Base-by-base conservation (phyloP, 345 rosid genomes). In the Draba incana region DNA sequence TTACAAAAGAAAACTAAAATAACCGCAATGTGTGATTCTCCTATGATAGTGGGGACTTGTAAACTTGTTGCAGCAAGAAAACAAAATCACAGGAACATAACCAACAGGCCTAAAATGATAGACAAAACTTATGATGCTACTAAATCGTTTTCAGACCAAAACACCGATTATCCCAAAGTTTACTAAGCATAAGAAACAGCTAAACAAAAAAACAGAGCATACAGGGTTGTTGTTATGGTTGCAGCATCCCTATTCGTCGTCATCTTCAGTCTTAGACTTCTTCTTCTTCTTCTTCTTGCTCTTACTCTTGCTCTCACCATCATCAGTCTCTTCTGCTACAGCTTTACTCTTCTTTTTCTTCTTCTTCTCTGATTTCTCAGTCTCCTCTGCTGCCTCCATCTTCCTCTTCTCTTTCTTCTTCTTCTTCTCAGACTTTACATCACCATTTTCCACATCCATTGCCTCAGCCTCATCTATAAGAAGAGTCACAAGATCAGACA, bases 221-320 rank as follows among this genome's bases (percentile, higher is more conserved):
- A 57, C 65, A 64, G 65, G 66, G 56, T 66, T 11, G 62, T 49
- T 49, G 58, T 31, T 7, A 35, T 35, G 39, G 48, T 66, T 55
- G 55, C 45, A 58, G 57, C 49, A 58, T 73, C 62, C 68, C 62
- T 74, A 66, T 23, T 73, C 75, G n/a, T 47, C 51, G 20, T 20
- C 20, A 16, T 57, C 65, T 37, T 66, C 60, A 23, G 44, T 66
- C 68, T 70, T 75, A 4, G 75, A 75, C 70, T 64, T 64, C 75
- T 64, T 76, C 71, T 70, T 76, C 71, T 70, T 65, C 53, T 72
- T 75, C 69, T 75, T 74, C 63, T 74, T 76, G 20, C 20, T 20
- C 20, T 20, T 20, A 20, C 20, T 20, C 20, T 20, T 20, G 20
- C 20, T 20, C 20, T 20, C 20, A 20, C 20, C 20, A 20, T 20